Conservation (phyloP, 176 grass and related monocot genomes). For the Poa pratensis region DNA sequence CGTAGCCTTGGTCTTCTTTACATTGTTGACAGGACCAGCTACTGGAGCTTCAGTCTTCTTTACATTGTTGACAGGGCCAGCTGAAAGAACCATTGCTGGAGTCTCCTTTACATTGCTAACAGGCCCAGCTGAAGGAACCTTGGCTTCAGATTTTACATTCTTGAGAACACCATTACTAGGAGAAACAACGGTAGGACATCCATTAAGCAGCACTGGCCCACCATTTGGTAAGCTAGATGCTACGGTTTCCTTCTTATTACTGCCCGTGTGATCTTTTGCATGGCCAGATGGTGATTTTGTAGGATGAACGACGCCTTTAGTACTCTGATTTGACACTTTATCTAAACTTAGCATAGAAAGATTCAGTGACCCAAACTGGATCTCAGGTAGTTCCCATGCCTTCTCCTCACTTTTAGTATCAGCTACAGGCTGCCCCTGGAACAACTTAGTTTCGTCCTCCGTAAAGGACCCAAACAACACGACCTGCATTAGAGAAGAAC, state of each 20-base stretch:
- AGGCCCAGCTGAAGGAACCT: background rate
- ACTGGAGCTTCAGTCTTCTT: conserved; percentile 1
- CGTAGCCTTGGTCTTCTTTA: background rate
- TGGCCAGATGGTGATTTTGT: conserved; percentile 40
- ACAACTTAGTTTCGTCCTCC: conserved; percentile 71
- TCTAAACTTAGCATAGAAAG: conserved; percentile 53
- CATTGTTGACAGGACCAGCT: background rate
- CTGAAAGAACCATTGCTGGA: conserved; percentile 16
- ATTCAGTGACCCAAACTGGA: conserved; percentile 81
- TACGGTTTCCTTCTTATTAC: conserved; percentile 36
- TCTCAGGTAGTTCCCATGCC: conserved; percentile 47
- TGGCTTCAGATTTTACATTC: conserved; percentile 35
- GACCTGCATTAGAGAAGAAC: conserved; percentile 51
- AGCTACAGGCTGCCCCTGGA: conserved; percentile 45
- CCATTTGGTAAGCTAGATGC: conserved; percentile 45
- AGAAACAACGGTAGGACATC: conserved; percentile 37
- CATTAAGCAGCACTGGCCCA: conserved; percentile 52
- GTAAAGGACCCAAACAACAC: conserved; percentile 83
- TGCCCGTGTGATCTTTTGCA: conserved; percentile 32
- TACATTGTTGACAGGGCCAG: background rate
- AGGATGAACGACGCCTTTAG: conserved; percentile 44
- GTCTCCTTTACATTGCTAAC: conserved; percentile 29
- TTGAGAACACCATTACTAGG: conserved; percentile 41
- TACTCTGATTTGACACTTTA: conserved; percentile 36
- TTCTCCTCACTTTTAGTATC: conserved; percentile 34